Evolutionary conservation across 1,284 basidiomycete genomes (phyloP).

Genomic region (Caloboletus firmus): DNA sequence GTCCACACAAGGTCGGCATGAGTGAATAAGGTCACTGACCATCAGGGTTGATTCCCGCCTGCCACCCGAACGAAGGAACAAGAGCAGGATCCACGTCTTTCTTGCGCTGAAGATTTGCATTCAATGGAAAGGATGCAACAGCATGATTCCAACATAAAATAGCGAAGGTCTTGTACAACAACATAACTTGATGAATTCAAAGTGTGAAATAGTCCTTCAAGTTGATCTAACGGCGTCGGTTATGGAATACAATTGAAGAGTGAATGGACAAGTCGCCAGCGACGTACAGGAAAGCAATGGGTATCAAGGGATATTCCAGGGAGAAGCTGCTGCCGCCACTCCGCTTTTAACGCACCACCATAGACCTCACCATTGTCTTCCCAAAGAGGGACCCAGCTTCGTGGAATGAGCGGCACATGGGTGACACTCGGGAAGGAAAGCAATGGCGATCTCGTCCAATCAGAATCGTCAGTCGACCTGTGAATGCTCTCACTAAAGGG

Average conservation of each 20-base stretch:
- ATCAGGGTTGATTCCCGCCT: slow-evolving; percentile 52
- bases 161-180: slow-evolving; percentile 7
- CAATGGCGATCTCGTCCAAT: not conserved
- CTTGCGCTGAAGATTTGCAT: slow-evolving; percentile 37
- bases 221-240: not conserved
- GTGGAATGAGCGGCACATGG: not conserved
- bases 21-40: slow-evolving; percentile 32
- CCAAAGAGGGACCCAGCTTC: slow-evolving; percentile 11
- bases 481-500: not conserved
- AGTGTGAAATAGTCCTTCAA: not conserved
- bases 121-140: slow-evolving; percentile 13
- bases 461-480: not conserved
- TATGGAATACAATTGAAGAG: not conserved
- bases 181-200: slow-evolving; percentile 9
- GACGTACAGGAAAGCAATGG: slow-evolving; percentile 8
- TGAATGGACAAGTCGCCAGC: slow-evolving; percentile 21
- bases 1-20: not conserved
- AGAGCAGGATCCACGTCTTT: slow-evolving; percentile 50
- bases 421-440: not conserved
- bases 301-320: slow-evolving; percentile 5
- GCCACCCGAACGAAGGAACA: slow-evolving; percentile 54
- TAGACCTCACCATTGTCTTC: slow-evolving; percentile 13
- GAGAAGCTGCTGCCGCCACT: not conserved
- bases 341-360: slow-evolving; percentile 2
- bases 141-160: slow-evolving; percentile 8